phyloP scores from a whole-genome alignment of 2,329 filamentous ascomycete genomes.

The Talaromyces islandicus region DNA sequence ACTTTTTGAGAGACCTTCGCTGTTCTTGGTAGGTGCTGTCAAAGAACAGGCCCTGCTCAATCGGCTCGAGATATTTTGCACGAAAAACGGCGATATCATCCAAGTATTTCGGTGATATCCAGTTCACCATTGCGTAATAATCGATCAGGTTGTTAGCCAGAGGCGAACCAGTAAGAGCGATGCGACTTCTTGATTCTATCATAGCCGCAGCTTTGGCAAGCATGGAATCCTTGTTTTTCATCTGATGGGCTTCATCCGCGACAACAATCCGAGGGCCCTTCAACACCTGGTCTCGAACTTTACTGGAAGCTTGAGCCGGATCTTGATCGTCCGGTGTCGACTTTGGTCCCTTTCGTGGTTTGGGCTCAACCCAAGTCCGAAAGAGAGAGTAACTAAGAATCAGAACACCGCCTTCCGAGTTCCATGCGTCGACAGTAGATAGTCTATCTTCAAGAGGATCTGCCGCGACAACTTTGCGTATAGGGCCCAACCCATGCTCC shows the following conservation, averaged over 20 bases:
- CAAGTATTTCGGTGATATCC: constrained; percentile 75
- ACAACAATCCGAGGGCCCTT: constrained; percentile 65
- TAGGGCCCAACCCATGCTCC: constrained; percentile 46
- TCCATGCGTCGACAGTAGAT: constrained; percentile 54
- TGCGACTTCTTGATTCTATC: constrained; percentile 64
- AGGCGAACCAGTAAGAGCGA: constrained; percentile 82
- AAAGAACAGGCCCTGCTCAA: constrained; percentile 62
- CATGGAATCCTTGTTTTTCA: constrained; percentile 61
- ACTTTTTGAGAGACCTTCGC: constrained; percentile 57
- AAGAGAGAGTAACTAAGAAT: constrained; percentile 71
- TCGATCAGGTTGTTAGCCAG: constrained; percentile 78
- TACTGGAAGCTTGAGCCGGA: constrained; percentile 28
- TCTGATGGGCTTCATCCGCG: constrained; percentile 75
- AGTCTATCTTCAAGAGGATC: constrained; percentile 33
- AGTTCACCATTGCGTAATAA: constrained; percentile 82
- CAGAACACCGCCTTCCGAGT: constrained; percentile 62
- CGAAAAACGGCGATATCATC: constrained; percentile 64
- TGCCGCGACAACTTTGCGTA: constrained; percentile 51
- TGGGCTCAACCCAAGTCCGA: constrained; percentile 39
- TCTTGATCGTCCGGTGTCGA: constrained; percentile 25
- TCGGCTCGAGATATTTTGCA: constrained; percentile 64
- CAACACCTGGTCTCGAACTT: constrained; percentile 44
- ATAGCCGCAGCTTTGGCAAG: constrained; percentile 49
- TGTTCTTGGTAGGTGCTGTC: constrained; percentile 57
- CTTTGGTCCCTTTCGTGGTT: constrained; percentile 25